Conservation (phyloP, 2,329 filamentous ascomycete species). For the Dothideomycetes sp. region DNA sequence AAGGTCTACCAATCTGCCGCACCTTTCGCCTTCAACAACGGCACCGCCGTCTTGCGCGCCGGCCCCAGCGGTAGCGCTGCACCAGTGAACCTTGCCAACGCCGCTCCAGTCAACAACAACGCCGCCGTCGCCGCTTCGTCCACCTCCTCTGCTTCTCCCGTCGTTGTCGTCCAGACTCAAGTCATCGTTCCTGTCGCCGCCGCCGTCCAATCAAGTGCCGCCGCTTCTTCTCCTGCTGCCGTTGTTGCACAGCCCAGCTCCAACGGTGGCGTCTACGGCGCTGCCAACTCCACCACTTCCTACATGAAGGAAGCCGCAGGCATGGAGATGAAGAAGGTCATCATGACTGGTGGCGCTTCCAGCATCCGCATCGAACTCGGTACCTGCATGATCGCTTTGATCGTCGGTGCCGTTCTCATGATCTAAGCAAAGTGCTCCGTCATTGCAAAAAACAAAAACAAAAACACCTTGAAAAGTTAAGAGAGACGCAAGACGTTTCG, state of each 20-base stretch:
- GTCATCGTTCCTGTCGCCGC: slow-evolving; percentile 1
- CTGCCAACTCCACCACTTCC: background rate
- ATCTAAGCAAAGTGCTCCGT: too few species aligned
- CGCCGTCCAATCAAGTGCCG: background rate
- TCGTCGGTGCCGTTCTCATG: slow-evolving; percentile 7
- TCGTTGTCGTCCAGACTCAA: slow-evolving; percentile 3
- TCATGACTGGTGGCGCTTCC: background rate
- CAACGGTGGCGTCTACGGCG: background rate
- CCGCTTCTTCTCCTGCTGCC: background rate
- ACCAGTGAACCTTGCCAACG: background rate
- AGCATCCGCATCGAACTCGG: slow-evolving; percentile 6
- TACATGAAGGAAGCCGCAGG: background rate
- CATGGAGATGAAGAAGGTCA: slow-evolving; percentile 7
- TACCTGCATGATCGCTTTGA: background rate
- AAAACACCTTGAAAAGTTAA: background rate
- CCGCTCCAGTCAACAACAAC: background rate
- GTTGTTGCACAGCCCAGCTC: background rate
- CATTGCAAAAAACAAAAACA: background rate
- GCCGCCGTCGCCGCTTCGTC: background rate
- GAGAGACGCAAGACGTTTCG: background rate
- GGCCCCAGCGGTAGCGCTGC: background rate
- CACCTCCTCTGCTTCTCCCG: background rate
- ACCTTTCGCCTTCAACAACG: slow-evolving; percentile 10
- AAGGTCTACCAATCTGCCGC: background rate
- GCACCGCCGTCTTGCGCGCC: slow-evolving; percentile 1